Evolutionary conservation across 176 grass and related monocot genomes (phyloP), one percentile per base, ranked within the genome.

Genomic region (Triticum timopheevii): DNA sequence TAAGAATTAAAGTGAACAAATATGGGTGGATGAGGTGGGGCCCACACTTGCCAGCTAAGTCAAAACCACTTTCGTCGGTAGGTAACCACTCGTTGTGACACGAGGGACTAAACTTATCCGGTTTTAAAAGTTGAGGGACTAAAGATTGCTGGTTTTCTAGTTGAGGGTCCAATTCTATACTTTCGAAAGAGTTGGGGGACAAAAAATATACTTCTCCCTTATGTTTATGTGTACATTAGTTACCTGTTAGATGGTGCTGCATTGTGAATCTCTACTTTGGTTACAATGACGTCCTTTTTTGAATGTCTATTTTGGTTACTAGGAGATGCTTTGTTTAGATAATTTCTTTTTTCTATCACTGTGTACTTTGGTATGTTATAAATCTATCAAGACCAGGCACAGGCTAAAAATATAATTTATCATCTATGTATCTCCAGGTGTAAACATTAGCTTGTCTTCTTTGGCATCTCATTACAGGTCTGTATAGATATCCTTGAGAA

Each of bases 341-440:
- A 24, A 72, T 17, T 22, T 35, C n/a, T 20, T 56, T 80, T 84
- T 74, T 76, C 24, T 72, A 16, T 66, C n/a, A 39, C 58, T 39
- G 24, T 6, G 3, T 72, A 47, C 15, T 71, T 84, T 65, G 11
- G n/a, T 78, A 69, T 54, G 78, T 84, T 12, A 65, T 78, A 74
- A 78, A 62, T 62, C 33, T 47, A n/a, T 61, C 47, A 72, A 71
- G 42, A 39, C 80, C 8, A 5, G 22, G 12, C 67, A 27, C 23
- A 8, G 13, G 16, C 23, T 47, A 42, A 59, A 2, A 69, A 20
- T 40, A 67, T 27, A 24, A 59, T 8, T 78, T 54, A 9, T 79
- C 16, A 68, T 79, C 44, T 28, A 38, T 44, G 10, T 69, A 58
- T 20, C 10, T 65, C 68, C 68, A 80, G 80, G n/a, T 6, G 27